phyloP scores from a whole-genome alignment of 208 protist genomes.

The Porcisia deanei region DNA sequence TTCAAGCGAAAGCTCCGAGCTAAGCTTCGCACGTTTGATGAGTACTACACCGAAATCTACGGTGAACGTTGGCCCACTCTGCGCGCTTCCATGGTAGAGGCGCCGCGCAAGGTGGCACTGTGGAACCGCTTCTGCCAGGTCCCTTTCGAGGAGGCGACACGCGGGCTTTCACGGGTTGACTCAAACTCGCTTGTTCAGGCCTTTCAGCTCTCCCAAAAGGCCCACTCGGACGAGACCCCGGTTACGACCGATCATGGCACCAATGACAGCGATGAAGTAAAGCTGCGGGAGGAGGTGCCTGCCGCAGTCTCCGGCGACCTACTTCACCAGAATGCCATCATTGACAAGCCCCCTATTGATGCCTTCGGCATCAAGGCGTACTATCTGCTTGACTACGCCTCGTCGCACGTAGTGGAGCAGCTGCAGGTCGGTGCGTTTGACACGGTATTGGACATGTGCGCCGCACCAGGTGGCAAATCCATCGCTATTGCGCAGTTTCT shows the following conservation, averaged over 20 bases:
- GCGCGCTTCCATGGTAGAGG: conserved; percentile 41
- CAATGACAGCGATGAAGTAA: not conserved
- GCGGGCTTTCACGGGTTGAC: conserved; percentile 57
- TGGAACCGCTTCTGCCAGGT: conserved; percentile 85
- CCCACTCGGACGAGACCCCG: not conserved
- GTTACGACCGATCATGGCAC: not conserved
- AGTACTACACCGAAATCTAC: conserved; percentile 70
- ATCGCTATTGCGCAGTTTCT: conserved; percentile 83
- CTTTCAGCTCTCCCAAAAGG: conserved; percentile 21
- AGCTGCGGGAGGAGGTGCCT: not conserved
- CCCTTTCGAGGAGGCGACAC: conserved; percentile 59
- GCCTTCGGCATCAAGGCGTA: conserved; percentile 73
- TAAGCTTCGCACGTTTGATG: conserved; percentile 47
- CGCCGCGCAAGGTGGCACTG: conserved; percentile 62
- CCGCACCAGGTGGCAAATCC: conserved; percentile 76
- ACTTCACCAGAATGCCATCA: conserved; percentile 10
- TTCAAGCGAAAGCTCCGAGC: conserved; percentile 4
- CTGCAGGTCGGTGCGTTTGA: conserved; percentile 72
- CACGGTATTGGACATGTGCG: conserved; percentile 84
- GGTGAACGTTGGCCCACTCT: conserved; percentile 76
- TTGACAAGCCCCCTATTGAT: conserved; percentile 52
- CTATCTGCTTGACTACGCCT: conserved; percentile 85
- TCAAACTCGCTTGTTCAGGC: conserved; percentile 45
- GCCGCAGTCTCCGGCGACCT: not conserved
- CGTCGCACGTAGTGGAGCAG: conserved; percentile 71